Base-by-base conservation (phyloP, 805 yeast genomes). In the Torulaspora delbrueckii region DNA sequence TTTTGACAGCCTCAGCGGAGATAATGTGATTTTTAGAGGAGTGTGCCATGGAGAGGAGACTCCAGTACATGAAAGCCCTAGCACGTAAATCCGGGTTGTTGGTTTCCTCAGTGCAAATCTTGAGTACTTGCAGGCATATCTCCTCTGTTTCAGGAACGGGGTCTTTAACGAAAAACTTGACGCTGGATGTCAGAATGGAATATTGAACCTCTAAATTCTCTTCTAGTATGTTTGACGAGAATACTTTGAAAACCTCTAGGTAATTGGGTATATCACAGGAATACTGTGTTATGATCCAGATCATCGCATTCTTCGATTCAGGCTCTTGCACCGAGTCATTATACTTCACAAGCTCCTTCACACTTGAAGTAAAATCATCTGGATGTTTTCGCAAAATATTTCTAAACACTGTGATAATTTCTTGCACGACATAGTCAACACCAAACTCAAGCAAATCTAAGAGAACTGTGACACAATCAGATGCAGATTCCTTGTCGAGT, bases 71-170 rank as follows among this genome's bases (percentile, higher is more conserved):
- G 58, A 72, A 83, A 0, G 91, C 96, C 32, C 96, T 68, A 53
- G 87, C 95, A 50, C 97, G 74, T 8, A 89, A 65, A 65, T 91
- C 98, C 0, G 96, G 96, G 55, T 87, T 82, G 50, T 82, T 81
- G 1, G 74, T 69, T 9, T 81, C 84, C 53, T 87, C 93, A 0
- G 95, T 84, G 6, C 89, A 84, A 61, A 71, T 64, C 56, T 80
- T 81, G 45, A 89, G 66, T 0, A 84, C 69, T 27, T 72, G 70
- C 30, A 86, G 68, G 2, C 88, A 78, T 9, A 83, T 57, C 2
- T 68, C 58, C 54, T 84, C 84, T 2, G 82, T 81, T 16, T 62
- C 62, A 10, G 66, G 56, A 3, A 69, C 59, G 0, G 89, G 86
- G 23, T 70, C 61, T 40, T 74, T 71, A 18, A 86, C 66, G 61